Conservation (phyloP, 441 rosid genomes). For the Populus trichocarpa region DNA sequence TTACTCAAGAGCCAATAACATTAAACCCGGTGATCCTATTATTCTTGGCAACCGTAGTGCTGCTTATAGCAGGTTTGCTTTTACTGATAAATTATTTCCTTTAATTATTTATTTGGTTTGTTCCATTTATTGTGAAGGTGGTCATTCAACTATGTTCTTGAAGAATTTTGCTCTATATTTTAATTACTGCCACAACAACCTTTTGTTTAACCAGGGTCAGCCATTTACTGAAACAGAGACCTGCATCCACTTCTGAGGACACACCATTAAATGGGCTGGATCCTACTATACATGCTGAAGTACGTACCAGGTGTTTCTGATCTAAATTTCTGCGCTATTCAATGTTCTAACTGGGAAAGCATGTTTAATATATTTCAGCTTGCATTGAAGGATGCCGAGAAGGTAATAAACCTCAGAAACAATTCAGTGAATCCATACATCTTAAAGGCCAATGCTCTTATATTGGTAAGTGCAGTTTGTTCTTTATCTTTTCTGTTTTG, state of each 20-base stretch:
- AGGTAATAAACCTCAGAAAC: constrained; percentile 49
- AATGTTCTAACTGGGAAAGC: constrained; percentile 9
- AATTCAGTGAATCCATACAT: constrained; percentile 55
- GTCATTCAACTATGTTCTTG: constrained; percentile 9
- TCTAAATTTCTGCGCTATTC: constrained; percentile 8
- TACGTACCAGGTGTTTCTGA: constrained; percentile 30
- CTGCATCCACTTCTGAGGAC: constrained; percentile 71
- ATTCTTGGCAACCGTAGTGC: constrained; percentile 83
- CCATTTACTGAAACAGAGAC: constrained; percentile 64
- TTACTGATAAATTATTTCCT: background rate
- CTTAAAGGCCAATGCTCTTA: constrained; percentile 66
- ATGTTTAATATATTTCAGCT: constrained; percentile 52
- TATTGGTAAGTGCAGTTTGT: constrained; percentile 50
- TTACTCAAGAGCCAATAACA: constrained; percentile 73
- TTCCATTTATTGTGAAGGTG: constrained; percentile 4
- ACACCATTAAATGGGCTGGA: constrained; percentile 81
- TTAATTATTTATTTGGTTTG: background rate
- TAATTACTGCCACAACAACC: constrained; percentile 10
- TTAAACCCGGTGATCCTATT: constrained; percentile 73
- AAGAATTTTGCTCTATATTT: constrained; percentile 10
- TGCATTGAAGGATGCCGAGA: constrained; percentile 93
- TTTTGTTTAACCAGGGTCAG: constrained; percentile 53
- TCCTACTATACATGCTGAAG: constrained; percentile 91
- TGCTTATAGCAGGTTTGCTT: constrained; percentile 68
- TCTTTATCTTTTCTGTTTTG: background rate